Evolutionary conservation across 805 yeast species (phyloP).

Genomic region (Candida tammaniensis): DNA sequence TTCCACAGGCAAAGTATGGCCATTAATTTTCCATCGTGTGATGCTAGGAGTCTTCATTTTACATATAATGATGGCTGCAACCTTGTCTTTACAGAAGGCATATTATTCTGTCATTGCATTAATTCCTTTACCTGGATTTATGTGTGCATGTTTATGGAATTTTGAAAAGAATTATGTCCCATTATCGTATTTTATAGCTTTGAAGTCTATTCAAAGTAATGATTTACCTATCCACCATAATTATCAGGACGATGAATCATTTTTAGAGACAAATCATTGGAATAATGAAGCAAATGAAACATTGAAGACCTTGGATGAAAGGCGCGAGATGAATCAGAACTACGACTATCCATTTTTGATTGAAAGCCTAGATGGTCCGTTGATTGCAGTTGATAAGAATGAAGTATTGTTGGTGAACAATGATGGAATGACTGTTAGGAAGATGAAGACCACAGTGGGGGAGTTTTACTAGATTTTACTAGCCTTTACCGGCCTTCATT

Average conservation of each 20-base stretch:
- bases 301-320: slow-evolving; percentile 69
- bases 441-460: slow-evolving; percentile 15
- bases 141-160: slow-evolving; percentile 67
- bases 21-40: slow-evolving; percentile 78
- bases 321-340: slow-evolving; percentile 65
- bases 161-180: slow-evolving; percentile 83
- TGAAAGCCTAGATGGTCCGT: slow-evolving; percentile 77
- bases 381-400: slow-evolving; percentile 65
- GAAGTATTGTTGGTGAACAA: slow-evolving; percentile 20
- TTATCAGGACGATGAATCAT: slow-evolving; percentile 21
- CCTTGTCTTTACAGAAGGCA: slow-evolving; percentile 77
- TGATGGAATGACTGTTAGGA: slow-evolving; percentile 21
- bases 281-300: slow-evolving; percentile 15
- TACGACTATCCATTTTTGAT: slow-evolving; percentile 78
- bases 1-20: slow-evolving; percentile 97
- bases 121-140: slow-evolving; percentile 71
- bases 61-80: slow-evolving; percentile 92
- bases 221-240: slow-evolving; percentile 15
- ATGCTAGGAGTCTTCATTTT: slow-evolving; percentile 77
- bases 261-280: slow-evolving; percentile 5
- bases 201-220: slow-evolving; percentile 67
- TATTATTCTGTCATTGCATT: slow-evolving; percentile 69
- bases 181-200: slow-evolving; percentile 78
- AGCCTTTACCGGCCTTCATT: no score
- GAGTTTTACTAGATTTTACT: slow-evolving; percentile 3